Conservation (phyloP, 2,329 filamentous ascomycete genomes). For the Orbilia ellipsospora region DNA sequence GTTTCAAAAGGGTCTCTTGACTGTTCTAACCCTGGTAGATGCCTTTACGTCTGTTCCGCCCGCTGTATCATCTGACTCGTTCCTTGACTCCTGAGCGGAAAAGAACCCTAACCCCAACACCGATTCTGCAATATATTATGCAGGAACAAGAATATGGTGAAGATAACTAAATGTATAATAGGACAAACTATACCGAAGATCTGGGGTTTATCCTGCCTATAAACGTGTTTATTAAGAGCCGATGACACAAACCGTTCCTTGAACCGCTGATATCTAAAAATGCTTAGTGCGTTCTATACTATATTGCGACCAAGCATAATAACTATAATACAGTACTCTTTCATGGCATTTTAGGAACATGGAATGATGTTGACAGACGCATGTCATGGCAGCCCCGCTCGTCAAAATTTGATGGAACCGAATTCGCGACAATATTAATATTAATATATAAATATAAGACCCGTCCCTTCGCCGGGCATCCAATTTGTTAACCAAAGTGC, state of each 20-base stretch:
- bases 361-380: slow-evolving; percentile 7
- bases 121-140: slow-evolving; percentile 54
- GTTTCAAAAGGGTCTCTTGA: slow-evolving; percentile 43
- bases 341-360: slow-evolving; percentile 19
- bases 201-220: slow-evolving; percentile 55
- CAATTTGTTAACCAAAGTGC: no score
- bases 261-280: slow-evolving; percentile 41
- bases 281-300: slow-evolving; percentile 10
- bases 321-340: slow-evolving; percentile 24
- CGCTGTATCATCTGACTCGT: slow-evolving; percentile 50
- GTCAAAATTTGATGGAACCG: slow-evolving; percentile 23
- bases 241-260: slow-evolving; percentile 32
- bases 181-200: slow-evolving; percentile 54
- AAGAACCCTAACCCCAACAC: slow-evolving; percentile 24
- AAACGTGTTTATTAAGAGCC: slow-evolving; percentile 49
- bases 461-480: no score
- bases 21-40: slow-evolving; percentile 6
- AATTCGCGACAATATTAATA: slow-evolving; percentile 34
- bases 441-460: no score
- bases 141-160: slow-evolving; percentile 46
- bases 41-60: slow-evolving; percentile 13
- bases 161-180: slow-evolving; percentile 54
- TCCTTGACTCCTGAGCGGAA: slow-evolving; percentile 47
- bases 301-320: slow-evolving; percentile 28
- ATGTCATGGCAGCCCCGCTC: slow-evolving; percentile 38